Evolutionary conservation across 352 stramenopile species (phyloP).

Genomic region (Thraustotheca clavata): DNA sequence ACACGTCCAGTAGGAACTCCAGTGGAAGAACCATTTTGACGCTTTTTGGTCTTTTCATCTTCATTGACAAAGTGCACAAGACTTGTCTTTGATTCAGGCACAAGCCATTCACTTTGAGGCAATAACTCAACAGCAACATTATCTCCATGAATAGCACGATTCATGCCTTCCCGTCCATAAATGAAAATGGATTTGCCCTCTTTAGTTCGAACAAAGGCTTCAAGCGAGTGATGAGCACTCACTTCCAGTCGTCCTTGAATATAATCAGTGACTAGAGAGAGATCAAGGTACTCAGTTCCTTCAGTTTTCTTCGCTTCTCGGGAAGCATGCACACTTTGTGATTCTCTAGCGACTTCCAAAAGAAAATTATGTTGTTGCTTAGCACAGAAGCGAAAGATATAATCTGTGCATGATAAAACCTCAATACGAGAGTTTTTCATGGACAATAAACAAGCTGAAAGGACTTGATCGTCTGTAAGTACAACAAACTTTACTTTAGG

Average conservation of each 20-base stretch:
- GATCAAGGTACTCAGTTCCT: not conserved
- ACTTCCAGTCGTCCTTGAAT: constrained; percentile 54
- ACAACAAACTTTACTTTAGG: constrained; percentile 52
- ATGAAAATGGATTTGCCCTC: constrained; percentile 40
- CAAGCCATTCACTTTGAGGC: constrained; percentile 63
- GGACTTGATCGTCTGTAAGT: constrained; percentile 37
- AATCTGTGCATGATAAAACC: constrained; percentile 48
- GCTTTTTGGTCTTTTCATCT: constrained; percentile 29
- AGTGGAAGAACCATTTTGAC: not conserved
- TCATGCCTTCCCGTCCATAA: constrained; percentile 81
- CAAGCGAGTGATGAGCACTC: constrained; percentile 59
- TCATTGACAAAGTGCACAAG: constrained; percentile 62
- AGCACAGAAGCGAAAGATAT: constrained; percentile 35
- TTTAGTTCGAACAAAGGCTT: constrained; percentile 55
- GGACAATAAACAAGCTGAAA: constrained; percentile 32
- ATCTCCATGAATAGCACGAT: constrained; percentile 97
- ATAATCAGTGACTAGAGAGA: constrained; percentile 22
- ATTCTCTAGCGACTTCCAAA: constrained; percentile 32
- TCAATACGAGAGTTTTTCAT: constrained; percentile 28
- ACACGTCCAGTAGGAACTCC: constrained; percentile 67
- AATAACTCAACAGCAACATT: constrained; percentile 92
- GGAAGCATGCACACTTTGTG: constrained; percentile 32
- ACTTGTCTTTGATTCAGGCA: constrained; percentile 46
- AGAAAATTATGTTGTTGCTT: constrained; percentile 24
- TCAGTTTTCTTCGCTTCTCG: not conserved